Conservation (phyloP, 75 land plant species). For the Azolla pinnata region DNA sequence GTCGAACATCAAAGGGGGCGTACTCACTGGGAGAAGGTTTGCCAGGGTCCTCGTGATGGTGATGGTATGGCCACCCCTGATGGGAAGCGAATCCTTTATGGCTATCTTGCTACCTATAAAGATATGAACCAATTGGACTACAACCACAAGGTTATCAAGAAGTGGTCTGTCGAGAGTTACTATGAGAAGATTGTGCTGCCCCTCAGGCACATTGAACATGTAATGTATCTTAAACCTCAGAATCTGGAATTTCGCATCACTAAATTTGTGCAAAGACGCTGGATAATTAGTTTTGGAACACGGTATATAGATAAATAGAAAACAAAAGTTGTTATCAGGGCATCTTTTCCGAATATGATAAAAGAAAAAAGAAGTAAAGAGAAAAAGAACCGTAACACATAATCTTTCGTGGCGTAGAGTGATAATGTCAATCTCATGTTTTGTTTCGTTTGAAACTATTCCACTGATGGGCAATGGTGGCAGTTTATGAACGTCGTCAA, state of each 20-base stretch:
- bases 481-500: no score
- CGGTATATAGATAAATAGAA: no score
- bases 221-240: no score
- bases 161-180: conserved; percentile 23
- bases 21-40: conserved; percentile 10
- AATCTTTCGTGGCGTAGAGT: no score
- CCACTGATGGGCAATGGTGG: no score
- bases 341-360: no score
- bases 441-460: no score
- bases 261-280: neutral
- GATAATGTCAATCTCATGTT: no score
- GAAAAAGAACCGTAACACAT: no score
- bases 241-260: neutral
- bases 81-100: conserved; percentile 21
- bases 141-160: neutral
- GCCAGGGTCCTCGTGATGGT: neutral
- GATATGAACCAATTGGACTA: conserved; percentile 11
- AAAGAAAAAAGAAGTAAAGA: no score
- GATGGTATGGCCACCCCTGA: conserved; percentile 13
- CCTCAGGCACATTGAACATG: conserved; percentile 7
- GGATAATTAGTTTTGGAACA: no score
- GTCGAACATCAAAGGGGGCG: conserved; percentile 7
- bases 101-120: conserved; percentile 17
- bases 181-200: conserved; percentile 17
- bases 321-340: no score